Conservation (phyloP, 2,329 filamentous ascomycete species). For the Penicillium sp. region DNA sequence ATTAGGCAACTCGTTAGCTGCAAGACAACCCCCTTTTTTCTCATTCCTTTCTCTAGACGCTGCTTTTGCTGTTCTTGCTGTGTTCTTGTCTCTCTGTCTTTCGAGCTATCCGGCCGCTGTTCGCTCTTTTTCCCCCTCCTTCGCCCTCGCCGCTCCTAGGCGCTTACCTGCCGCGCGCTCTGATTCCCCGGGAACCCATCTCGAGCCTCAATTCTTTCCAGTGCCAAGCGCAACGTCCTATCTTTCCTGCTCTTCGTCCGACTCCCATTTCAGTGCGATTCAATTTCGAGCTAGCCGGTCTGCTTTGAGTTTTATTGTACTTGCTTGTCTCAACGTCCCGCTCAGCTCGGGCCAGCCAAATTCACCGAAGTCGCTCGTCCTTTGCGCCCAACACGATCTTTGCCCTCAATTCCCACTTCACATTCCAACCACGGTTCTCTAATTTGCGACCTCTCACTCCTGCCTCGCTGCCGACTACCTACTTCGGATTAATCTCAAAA, state of each 20-base stretch:
- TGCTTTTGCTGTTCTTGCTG: neutral
- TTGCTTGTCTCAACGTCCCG: neutral
- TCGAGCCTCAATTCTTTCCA: neutral
- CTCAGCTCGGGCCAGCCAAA: neutral
- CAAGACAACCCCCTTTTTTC: constrained; percentile 1
- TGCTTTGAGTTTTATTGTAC: neutral
- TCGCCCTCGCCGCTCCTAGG: constrained; percentile 10
- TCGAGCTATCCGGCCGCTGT: constrained; percentile 1
- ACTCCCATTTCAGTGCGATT: neutral
- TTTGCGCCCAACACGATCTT: constrained; percentile 3
- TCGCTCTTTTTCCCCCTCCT: constrained; percentile 7
- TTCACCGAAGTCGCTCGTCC: neutral
- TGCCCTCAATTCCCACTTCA: neutral
- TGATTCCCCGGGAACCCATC: constrained; percentile 12
- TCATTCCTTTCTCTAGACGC: neutral
- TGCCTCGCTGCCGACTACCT: neutral
- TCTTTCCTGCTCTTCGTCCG: neutral
- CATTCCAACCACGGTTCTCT: neutral
- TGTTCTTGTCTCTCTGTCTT: neutral
- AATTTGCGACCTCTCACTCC: neutral
- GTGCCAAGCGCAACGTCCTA: neutral
- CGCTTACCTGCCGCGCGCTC: constrained; percentile 24
- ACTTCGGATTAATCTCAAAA: neutral
- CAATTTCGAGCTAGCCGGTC: constrained; percentile 2
- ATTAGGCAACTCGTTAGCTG: constrained; percentile 8